A percentile compares a stretch with the other conserved stretches of the same genome.
Conservation (phyloP, 2,329 filamentous ascomycete genomes). For the Orbilia oligospora region DNA sequence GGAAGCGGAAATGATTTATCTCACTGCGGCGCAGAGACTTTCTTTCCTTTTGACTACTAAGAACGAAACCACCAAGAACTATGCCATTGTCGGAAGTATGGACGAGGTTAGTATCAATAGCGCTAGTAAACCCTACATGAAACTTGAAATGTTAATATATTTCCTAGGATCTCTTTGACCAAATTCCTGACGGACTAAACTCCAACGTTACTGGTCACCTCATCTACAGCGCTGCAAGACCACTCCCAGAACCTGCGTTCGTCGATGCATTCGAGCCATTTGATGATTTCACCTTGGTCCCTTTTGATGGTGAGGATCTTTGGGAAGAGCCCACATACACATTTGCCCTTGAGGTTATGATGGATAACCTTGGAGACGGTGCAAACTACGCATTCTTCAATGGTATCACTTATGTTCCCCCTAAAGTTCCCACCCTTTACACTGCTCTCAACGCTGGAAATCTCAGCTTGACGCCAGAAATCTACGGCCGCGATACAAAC, state of each 20-base stretch:
- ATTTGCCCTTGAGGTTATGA: constrained; percentile 76
- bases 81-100: constrained; percentile 78
- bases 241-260: constrained; percentile 70
- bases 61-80: constrained; percentile 75
- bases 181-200: constrained; percentile 77
- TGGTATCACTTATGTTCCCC: constrained; percentile 80
- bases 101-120: constrained; percentile 70
- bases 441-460: constrained; percentile 77
- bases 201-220: constrained; percentile 78
- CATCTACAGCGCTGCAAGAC: constrained; percentile 71
- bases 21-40: constrained; percentile 78
- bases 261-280: constrained; percentile 77
- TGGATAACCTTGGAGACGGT: constrained; percentile 78
- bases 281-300: constrained; percentile 81
- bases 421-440: constrained; percentile 85
- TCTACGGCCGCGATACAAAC: constrained; percentile 79
- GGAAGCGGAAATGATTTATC: constrained; percentile 76
- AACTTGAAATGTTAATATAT: not conserved
- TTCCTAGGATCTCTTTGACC: constrained; percentile 76
- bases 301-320: constrained; percentile 76
- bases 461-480: constrained; percentile 71
- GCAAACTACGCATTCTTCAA: constrained; percentile 81
- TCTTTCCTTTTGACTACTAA: constrained; percentile 73
- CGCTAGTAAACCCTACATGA: not conserved
- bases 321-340: constrained; percentile 75